A percentile compares a stretch with the other conserved stretches of the same genome.
Conservation (phyloP, 768 basidiomycete genomes). For the Ramaria rubella region DNA sequence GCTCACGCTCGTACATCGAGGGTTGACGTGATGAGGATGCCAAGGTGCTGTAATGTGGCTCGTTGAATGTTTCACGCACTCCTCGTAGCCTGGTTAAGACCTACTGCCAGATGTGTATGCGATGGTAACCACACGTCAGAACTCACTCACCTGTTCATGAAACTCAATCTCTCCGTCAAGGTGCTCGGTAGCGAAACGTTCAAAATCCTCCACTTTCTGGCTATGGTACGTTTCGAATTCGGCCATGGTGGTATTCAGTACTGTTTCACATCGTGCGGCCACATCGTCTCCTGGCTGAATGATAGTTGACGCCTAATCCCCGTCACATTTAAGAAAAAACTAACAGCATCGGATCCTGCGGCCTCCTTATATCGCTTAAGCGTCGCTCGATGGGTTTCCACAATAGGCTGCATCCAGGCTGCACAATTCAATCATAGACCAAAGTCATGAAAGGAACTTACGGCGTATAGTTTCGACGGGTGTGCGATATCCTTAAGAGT, state of each 20-base stretch:
- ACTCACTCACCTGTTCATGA: conserved; percentile 54
- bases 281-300: conserved; percentile 56
- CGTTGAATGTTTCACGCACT: conserved; percentile 50
- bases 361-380: conserved; percentile 59
- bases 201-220: conserved; percentile 69
- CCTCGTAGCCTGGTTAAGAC: conserved; percentile 51
- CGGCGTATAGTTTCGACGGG: conserved; percentile 65
- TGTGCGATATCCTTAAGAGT: conserved; percentile 70
- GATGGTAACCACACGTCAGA: not conserved
- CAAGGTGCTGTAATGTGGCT: conserved; percentile 42
- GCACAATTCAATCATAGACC: not conserved
- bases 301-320: conserved; percentile 7
- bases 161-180: conserved; percentile 73
- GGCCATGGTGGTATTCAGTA: conserved; percentile 82
- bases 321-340: conserved; percentile 8
- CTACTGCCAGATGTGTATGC: conserved; percentile 24
- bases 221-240: conserved; percentile 78
- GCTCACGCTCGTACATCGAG: conserved; percentile 71
- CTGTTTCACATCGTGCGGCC: conserved; percentile 76
- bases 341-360: conserved; percentile 32
- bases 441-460: conserved; percentile 22
- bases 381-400: conserved; percentile 72
- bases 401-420: conserved; percentile 41
- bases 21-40: conserved; percentile 47
- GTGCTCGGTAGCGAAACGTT: conserved; percentile 51